Conservation (phyloP, 768 basidiomycete genomes). For the Lentinula aciculospora region DNA sequence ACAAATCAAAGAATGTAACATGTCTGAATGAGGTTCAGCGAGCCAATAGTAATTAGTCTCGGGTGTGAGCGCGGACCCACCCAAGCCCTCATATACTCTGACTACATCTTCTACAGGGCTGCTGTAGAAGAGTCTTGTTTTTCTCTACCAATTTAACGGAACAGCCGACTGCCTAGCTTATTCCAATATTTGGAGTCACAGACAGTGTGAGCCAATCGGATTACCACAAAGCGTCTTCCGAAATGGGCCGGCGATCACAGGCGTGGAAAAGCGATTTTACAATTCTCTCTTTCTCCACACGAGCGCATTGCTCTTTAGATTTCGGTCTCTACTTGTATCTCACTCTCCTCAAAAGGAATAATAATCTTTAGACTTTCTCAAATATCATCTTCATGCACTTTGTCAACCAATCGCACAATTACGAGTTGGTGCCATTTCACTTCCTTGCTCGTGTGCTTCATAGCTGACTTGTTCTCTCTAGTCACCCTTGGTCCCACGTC, state of each 20-base stretch:
- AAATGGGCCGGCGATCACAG: not conserved
- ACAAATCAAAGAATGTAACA: too few species aligned
- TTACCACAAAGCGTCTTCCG: not conserved
- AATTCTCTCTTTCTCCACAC: not conserved
- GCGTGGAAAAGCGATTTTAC: not conserved
- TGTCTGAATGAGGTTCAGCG: too few species aligned
- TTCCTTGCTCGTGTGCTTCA: conserved; percentile 9
- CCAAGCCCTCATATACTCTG: too few species aligned
- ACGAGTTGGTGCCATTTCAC: conserved; percentile 56
- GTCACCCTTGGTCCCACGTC: conserved; percentile 88
- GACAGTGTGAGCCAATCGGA: not conserved
- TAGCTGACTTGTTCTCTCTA: conserved; percentile 21
- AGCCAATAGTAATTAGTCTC: too few species aligned
- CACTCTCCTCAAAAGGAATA: conserved; percentile 11
- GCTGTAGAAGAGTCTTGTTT: too few species aligned
- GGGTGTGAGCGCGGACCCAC: too few species aligned
- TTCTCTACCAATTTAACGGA: too few species aligned
- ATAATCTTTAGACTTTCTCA: conserved; percentile 16
- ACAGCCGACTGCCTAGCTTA: too few species aligned
- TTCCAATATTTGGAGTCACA: too few species aligned
- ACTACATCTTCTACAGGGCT: too few species aligned
- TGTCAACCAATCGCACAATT: conserved; percentile 79
- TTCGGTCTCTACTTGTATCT: conserved; percentile 20
- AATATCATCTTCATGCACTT: conserved; percentile 60
- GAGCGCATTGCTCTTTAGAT: conserved; percentile 4